Percentiles rank a stretch among this genome's conserved stretches.
phyloP scores from a whole-genome alignment of 2,329 filamentous ascomycete species.

The Botrytis porri region DNA sequence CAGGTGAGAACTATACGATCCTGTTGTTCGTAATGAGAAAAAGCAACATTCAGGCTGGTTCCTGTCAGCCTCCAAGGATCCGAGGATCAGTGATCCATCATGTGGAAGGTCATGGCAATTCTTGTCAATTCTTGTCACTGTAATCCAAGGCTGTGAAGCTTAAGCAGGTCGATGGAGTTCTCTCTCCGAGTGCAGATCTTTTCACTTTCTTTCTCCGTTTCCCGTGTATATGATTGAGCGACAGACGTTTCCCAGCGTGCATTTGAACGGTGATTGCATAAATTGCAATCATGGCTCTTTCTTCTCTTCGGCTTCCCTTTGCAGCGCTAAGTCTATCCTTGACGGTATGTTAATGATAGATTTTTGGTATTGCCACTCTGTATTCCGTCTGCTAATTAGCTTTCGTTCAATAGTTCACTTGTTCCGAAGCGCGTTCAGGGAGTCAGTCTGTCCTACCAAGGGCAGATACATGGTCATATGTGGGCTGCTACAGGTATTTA shows the following conservation, averaged over 20 bases:
- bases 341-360: conserved; percentile 10
- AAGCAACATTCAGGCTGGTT: neutral
- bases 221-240: conserved; percentile 10
- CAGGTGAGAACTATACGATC: conserved; percentile 12
- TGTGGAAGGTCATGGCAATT: neutral
- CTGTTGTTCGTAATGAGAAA: neutral
- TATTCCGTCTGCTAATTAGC: conserved; percentile 6
- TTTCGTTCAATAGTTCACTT: conserved; percentile 16
- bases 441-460: conserved; percentile 9
- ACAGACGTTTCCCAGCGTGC: neutral
- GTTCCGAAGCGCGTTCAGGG: conserved; percentile 12
- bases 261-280: neutral
- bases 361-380: neutral
- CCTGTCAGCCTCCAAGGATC: conserved; percentile 16
- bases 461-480: conserved; percentile 20
- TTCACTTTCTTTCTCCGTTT: neutral
- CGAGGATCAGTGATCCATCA: conserved; percentile 5
- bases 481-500: conserved; percentile 21
- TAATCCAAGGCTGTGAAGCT: neutral
- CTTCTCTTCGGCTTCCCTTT: neutral
- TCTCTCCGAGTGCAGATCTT: neutral
- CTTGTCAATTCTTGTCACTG: conserved; percentile 14
- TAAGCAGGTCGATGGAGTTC: neutral
- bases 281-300: conserved; percentile 6
- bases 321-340: neutral